Base-by-base conservation (phyloP, 2,329 filamentous ascomycete species). In the Endocalyx cinctus region DNA sequence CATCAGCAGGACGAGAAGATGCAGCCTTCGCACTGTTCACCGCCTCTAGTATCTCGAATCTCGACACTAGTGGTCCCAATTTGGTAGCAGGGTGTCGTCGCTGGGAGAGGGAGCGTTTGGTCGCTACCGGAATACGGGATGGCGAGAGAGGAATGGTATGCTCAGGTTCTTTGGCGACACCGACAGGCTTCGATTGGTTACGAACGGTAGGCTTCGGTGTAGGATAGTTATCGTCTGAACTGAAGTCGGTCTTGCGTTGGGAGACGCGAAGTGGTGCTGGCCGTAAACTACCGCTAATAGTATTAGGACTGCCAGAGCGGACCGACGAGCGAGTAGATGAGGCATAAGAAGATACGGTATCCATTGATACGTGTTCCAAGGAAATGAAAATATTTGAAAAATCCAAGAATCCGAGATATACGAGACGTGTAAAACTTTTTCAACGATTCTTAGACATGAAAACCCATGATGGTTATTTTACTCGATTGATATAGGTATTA, bases 1-100 rank as follows among this genome's bases (percentile, higher is more conserved):
- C n/a, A n/a, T n/a, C n/a, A n/a, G n/a, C 14, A 38, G 34, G n/a
- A 5, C 20, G 29, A 25, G 27, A 12, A 10, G 16, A 6, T 23
- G 23, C 30, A 18, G 37, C 15, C 19, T 52, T 44, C 6, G 34
- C 31, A 17, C 33, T 48, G 16, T 41, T 52, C 8, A 51, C 47
- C 5, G 47, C 45, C 31, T 56, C 52, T 6, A 56, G 46, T 4
- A 42, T 45, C 40, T 62, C 58, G 16, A 60, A 63, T 16, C 54
- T 60, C 7, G 59, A 57, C 12, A 60, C 51, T 4, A 63, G 44
- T 3, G 48, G 39, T 6, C 45, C 51, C 7, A 62, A 40, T 13
- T 42, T 51, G 1, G 45, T 32, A 2, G 43, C 35, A 5, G 41
- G 32, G n/a, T 27, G 15, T 15, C 42, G 47, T 19, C 35, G 40